phyloP scores from a whole-genome alignment of 768 basidiomycete species.

The Megacollybia marginata region DNA sequence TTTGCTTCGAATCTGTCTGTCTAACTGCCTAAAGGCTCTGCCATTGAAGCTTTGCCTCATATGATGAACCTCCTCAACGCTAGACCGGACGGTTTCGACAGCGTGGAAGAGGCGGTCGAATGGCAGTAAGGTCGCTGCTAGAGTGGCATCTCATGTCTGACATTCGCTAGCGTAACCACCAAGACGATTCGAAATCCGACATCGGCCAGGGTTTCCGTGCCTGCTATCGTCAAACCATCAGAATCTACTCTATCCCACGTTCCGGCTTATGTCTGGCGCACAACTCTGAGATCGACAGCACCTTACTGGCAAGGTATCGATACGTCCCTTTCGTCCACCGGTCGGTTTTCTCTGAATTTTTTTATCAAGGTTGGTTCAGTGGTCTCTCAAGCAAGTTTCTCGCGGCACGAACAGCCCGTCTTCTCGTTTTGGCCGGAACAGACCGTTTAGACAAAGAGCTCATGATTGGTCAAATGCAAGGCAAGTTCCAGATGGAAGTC shows the following conservation, averaged over 20 bases:
- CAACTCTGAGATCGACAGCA: conserved; percentile 75
- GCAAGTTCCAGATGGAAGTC: conserved; percentile 92
- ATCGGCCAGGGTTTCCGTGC: conserved; percentile 88
- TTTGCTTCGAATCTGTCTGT: not conserved
- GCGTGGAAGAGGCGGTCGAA: conserved; percentile 77
- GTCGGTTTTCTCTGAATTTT: not conserved
- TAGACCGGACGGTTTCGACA: conserved; percentile 81
- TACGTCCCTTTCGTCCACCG: conserved; percentile 10
- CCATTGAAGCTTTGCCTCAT: conserved; percentile 85
- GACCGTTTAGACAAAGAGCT: conserved; percentile 89
- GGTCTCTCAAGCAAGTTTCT: conserved; percentile 80
- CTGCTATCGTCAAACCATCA: conserved; percentile 57
- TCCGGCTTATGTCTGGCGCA: conserved; percentile 67
- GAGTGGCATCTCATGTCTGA: not conserved
- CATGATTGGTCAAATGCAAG: conserved; percentile 96
- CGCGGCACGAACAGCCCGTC: conserved; percentile 65
- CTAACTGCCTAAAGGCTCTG: conserved; percentile 55
- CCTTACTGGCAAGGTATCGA: conserved; percentile 82
- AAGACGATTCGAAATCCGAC: conserved; percentile 73
- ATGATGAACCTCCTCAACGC: conserved; percentile 86
- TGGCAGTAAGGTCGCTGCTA: conserved; percentile 75
- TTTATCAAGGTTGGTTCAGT: conserved; percentile 76
- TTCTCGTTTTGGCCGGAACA: conserved; percentile 87
- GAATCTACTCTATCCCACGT: conserved; percentile 25
- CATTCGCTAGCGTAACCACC: conserved; percentile 53